Evolutionary conservation across 345 rosid genomes (phyloP), one percentile per base, ranked within the genome.

Genomic region (Pugionium cornutum): DNA sequence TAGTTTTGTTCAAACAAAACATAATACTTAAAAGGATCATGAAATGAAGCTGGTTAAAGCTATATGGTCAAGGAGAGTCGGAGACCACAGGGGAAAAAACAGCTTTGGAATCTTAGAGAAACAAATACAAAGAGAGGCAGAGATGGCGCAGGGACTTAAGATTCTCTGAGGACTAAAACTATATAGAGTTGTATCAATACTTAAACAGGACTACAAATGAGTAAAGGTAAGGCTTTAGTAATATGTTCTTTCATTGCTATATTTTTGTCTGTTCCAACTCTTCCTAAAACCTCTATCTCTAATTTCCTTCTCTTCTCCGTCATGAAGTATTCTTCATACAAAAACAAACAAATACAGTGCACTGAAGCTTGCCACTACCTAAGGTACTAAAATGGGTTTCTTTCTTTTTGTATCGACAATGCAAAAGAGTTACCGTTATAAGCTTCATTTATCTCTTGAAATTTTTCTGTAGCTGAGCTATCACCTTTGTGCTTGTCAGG

Each of bases 381-480:
- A 47, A 35, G 6, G 29, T 34, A 34, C 36, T 34, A 34, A 34
- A 34, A 34, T 34, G 36, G 5, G 36, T 34, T 34, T 34, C 36
- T 5, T 5, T 34, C 5, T 34, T 34, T 34, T 34, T 34, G 5
- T 34, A 34, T 34, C 36, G 36, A 34, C 18, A 18, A 18, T 18
- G 18, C 36, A 5, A 46, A 56, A 67, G 53, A 30, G n/a, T 53
- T 40, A 88, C 95, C 91, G 37, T 44, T 75, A 55, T 88, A 83
- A 64, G 95, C 91, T 81, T 88, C 91, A 18, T 81, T 88, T 43
- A 88, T 88, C 86, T 88, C 86, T 69, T 85, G 87, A 72, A 88
- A 88, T 65, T 80, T 85, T 28, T 82, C 72, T 9, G 95, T 85
- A 69, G 78, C 82, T 60, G 77, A 76, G 69, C 37, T 70, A 82